A percentile compares a stretch with the other conserved stretches of the same genome.
Evolutionary conservation across 768 basidiomycete species (phyloP).

Genomic region (Gelatoporia subvermispora): DNA sequence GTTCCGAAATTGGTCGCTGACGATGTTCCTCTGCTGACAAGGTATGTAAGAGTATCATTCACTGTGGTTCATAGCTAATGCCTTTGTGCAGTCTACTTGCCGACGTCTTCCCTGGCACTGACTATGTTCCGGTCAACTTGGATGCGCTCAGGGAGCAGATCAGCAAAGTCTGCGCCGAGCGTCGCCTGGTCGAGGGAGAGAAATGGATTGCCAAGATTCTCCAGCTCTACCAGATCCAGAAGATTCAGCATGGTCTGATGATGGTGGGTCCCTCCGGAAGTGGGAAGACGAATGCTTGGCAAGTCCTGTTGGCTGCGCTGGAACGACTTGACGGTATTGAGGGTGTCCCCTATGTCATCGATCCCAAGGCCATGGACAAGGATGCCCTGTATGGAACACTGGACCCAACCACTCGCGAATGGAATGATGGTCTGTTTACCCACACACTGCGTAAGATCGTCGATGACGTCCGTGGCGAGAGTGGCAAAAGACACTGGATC

Average conservation of each 20-base stretch:
- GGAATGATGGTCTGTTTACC: constrained; percentile 99
- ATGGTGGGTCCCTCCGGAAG: constrained; percentile 98
- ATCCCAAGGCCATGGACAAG: constrained; percentile 99
- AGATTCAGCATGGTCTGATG: constrained; percentile 99
- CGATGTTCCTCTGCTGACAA: constrained; percentile 91
- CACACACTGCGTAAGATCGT: constrained; percentile 97
- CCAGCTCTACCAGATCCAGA: constrained; percentile 98
- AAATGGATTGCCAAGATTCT: constrained; percentile 94
- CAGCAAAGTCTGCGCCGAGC: constrained; percentile 78
- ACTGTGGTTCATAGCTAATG: constrained; percentile 3
- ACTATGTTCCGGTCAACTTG: constrained; percentile 85
- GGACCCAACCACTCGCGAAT: constrained; percentile 95
- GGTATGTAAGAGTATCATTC: constrained; percentile 41
- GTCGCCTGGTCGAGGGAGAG: constrained; percentile 80
- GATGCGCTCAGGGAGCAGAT: constrained; percentile 84
- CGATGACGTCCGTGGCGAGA: constrained; percentile 97
- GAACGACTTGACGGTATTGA: constrained; percentile 90
- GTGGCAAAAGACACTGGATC: constrained; percentile 96
- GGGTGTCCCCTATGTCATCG: constrained; percentile 93
- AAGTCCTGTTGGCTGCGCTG: constrained; percentile 83
- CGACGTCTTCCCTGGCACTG: constrained; percentile 96
- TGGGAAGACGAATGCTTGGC: constrained; percentile 97
- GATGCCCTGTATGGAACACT: constrained; percentile 96
- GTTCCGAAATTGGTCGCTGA: constrained; percentile 97
- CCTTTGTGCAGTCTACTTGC: constrained; percentile 64